Evolutionary conservation across 2,329 filamentous ascomycete genomes (phyloP), one percentile per base, ranked within the genome.

Genomic region (Apiospora malaysiana): DNA sequence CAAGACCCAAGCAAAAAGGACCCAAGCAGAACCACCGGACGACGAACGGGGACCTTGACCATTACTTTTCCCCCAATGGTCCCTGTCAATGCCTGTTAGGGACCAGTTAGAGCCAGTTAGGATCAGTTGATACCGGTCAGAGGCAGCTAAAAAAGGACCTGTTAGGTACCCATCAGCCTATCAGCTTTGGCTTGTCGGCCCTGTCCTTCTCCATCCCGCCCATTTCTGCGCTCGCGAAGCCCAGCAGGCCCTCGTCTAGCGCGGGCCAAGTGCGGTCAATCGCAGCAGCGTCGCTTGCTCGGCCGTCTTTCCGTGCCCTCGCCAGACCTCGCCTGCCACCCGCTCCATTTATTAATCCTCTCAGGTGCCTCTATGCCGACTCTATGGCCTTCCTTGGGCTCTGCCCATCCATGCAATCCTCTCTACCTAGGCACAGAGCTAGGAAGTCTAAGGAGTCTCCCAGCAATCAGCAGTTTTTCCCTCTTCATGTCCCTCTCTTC

Each of bases 251-350:
- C 25, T 32, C 49, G 25, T 32, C 49, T 63, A 63, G 32, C n/a
- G 56, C 56, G 27, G 27, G 32, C 56, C 56, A 63, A 27, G 56
- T 63, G 32, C 56, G 27, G 18, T 63, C 27, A 63, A 63, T 63
- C 32, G 56, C 21, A 40, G 56, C n/a, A n/a, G n/a, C n/a, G n/a
- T n/a, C n/a, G n/a, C 18, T 63, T 21, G 32, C 32, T 40, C 56
- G 56, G 56, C 56, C 56, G 56, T 63, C 56, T 63, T 63, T 63
- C 56, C 56, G 56, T 40, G 32, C 7, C 56, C 14, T 21, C 8
- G 51, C 51, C 51, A 23, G 32, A 2, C 56, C 14, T 21, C 8
- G 51, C 51, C 51, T 37, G 51, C 51, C 51, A 59, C 25, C 16
- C 37, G 51, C 27, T 59, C 51, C 51, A 59, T 51, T 45, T 16